These are phyloP conservation scores for Pleurotus platypus DNA, from an alignment of 768 basidiomycete genomes.

Conservation along the genomic window DNA sequence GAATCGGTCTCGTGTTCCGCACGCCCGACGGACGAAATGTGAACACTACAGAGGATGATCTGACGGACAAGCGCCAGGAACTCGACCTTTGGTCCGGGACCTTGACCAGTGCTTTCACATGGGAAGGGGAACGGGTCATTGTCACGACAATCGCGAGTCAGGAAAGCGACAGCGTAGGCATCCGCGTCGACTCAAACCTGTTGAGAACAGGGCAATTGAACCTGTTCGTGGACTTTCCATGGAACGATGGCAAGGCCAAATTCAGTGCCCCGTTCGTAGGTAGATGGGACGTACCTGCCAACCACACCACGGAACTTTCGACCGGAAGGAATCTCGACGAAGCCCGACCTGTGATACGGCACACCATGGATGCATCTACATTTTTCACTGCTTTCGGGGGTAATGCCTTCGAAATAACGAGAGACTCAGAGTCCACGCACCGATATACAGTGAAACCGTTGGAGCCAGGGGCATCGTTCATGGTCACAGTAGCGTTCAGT, in stretches of 20 bases:
- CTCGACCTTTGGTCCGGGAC: slow-evolving; percentile 57
- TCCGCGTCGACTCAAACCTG: slow-evolving; percentile 37
- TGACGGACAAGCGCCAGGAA: slow-evolving; percentile 32
- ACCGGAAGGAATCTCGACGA: slow-evolving; percentile 11
- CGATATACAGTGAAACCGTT: slow-evolving; percentile 43
- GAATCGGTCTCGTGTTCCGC: slow-evolving; percentile 43
- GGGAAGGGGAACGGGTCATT: slow-evolving; percentile 27
- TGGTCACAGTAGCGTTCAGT: slow-evolving; percentile 33
- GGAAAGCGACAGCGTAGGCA: slow-evolving; percentile 32
- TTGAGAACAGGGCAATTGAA: slow-evolving; percentile 34
- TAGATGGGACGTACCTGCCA: slow-evolving; percentile 38
- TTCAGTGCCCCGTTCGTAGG: slow-evolving; percentile 63
- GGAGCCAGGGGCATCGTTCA: slow-evolving; percentile 21
- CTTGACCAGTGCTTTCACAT: slow-evolving; percentile 41
- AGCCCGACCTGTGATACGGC: slow-evolving; percentile 33
- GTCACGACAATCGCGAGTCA: slow-evolving; percentile 40
- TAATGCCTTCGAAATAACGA: slow-evolving; percentile 31
- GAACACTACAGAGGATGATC: slow-evolving; percentile 33
- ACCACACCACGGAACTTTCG: slow-evolving; percentile 42
- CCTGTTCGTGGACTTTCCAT: slow-evolving; percentile 56
- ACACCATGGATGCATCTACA: slow-evolving; percentile 34
- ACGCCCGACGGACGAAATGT: slow-evolving; percentile 19
- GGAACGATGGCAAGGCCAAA: slow-evolving; percentile 54
- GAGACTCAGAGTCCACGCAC: slow-evolving; percentile 40
- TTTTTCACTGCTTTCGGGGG: slow-evolving; percentile 44